A percentile compares a stretch with the other conserved stretches of the same genome.
Conservation (phyloP, 2,329 filamentous ascomycete genomes). For the Lasiodiplodia hormozganensis region DNA sequence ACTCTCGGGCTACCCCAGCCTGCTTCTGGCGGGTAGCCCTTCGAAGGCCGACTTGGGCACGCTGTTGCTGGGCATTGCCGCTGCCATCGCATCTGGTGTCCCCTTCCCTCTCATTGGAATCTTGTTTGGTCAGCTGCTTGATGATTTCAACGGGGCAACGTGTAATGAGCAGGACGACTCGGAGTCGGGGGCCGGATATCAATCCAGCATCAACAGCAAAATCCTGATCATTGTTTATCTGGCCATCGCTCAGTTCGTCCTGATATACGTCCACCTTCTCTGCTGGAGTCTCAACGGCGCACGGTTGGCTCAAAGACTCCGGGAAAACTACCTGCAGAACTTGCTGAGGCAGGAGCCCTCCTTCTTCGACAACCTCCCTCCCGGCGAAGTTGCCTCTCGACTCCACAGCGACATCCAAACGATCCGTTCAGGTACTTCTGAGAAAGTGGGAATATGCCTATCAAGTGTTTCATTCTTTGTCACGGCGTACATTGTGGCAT, state of each 20-base stretch:
- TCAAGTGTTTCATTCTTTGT: slow-evolving; percentile 70
- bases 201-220: slow-evolving; percentile 60
- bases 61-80: slow-evolving; percentile 46
- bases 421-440: slow-evolving; percentile 71
- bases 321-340: slow-evolving; percentile 65
- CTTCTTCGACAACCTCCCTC: slow-evolving; percentile 69
- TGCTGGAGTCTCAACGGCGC: slow-evolving; percentile 71
- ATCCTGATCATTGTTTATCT: slow-evolving; percentile 69
- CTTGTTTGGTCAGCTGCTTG: slow-evolving; percentile 68
- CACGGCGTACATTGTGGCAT: slow-evolving; percentile 71
- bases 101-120: slow-evolving; percentile 70
- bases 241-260: slow-evolving; percentile 66
- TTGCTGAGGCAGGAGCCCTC: slow-evolving; percentile 67
- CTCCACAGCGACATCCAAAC: slow-evolving; percentile 71
- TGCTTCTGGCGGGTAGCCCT: slow-evolving; percentile 2
- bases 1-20: slow-evolving; percentile 36
- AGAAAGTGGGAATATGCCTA: slow-evolving; percentile 73
- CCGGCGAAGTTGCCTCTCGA: slow-evolving; percentile 69
- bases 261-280: slow-evolving; percentile 69
- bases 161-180: slow-evolving; percentile 50
- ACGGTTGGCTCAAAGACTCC: slow-evolving; percentile 67
- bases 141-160: slow-evolving; percentile 65
- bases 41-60: background rate
- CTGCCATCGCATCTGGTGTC: slow-evolving; percentile 64
- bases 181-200: slow-evolving; percentile 39